Evolutionary conservation across 73 alveolate genomes (phyloP), one percentile per base, ranked within the genome.

Genomic region (Paramecium primaurelia): DNA sequence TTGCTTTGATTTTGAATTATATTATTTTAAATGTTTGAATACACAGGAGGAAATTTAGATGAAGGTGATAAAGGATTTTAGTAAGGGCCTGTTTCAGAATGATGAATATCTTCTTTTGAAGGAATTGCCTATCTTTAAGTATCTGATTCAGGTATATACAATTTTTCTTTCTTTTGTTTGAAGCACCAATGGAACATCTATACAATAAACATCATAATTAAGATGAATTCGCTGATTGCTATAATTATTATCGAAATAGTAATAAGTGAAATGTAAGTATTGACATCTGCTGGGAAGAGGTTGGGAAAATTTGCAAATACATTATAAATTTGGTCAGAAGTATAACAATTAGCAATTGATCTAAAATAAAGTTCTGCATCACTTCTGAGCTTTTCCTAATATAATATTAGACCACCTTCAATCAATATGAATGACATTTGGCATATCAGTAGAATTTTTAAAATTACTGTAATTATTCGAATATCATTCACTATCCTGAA

Each of bases 181-280:
- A 80, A 42, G 16, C 91, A 80, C 91, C 91, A 80, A 44, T 80
- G 75, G 26, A 80, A 80, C 71, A 77, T 40, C 42, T 77, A 77
- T 12, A 77, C 89, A 14, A 80, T 25, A 22, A 45, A 80, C 73
- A 80, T 32, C 47, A 28, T 32, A 1, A 20, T 49, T 80, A 49
- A 22, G 30, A 80, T 47, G n/a, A 28, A 40, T 80, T 32, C 22
- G 12, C 47, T 45, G 9, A 80, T 26, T 1, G 49, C 91, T 11
- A 42, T 47, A 80, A 80, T 22, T 20, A 80, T 25, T 1, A 80
- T 25, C 25, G 91, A 34, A 12, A 80, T 42, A 0, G 49, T 80
- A 4, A 20, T 28, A 25, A 45, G 75, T 18, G 22, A 26, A 44
- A 80, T 20, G 16, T 45, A 80, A 10, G 30, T 80, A 26, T 8